Evolutionary conservation across 768 basidiomycete genomes (phyloP).

Genomic region (Chalciporus sphaerocephalus): DNA sequence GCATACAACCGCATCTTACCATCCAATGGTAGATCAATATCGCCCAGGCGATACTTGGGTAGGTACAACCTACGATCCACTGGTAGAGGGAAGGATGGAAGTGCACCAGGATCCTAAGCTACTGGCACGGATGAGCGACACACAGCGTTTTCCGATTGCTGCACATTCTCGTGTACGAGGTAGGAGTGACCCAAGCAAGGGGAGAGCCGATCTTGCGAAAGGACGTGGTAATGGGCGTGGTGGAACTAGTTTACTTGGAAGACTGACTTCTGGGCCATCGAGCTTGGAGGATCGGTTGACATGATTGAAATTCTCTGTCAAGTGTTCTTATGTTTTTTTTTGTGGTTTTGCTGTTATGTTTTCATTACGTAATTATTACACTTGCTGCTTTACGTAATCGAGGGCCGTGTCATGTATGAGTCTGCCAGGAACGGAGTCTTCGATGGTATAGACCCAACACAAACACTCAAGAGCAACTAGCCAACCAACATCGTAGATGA

Average conservation of each 20-base stretch:
- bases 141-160: conserved; percentile 14
- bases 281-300: conserved; percentile 20
- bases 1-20: not conserved
- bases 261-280: conserved; percentile 11
- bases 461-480: not conserved
- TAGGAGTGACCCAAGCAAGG: conserved; percentile 14
- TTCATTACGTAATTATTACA: too few species aligned
- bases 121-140: conserved; percentile 24
- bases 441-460: too few species aligned
- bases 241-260: conserved; percentile 13
- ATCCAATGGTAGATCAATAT: conserved; percentile 2
- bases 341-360: not conserved
- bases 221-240: conserved; percentile 22
- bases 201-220: conserved; percentile 20
- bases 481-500: conserved; percentile 33
- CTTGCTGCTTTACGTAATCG: not conserved
- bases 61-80: conserved; percentile 12
- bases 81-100: conserved; percentile 11
- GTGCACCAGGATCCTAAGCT: conserved; percentile 16
- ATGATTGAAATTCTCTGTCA: conserved; percentile 4
- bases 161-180: conserved; percentile 20
- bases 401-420: not conserved
- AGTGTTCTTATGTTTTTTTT: not conserved
- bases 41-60: conserved; percentile 5
- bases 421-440: too few species aligned